Conservation (phyloP, 306 rosid species). For the Astragalus membranaceus region DNA sequence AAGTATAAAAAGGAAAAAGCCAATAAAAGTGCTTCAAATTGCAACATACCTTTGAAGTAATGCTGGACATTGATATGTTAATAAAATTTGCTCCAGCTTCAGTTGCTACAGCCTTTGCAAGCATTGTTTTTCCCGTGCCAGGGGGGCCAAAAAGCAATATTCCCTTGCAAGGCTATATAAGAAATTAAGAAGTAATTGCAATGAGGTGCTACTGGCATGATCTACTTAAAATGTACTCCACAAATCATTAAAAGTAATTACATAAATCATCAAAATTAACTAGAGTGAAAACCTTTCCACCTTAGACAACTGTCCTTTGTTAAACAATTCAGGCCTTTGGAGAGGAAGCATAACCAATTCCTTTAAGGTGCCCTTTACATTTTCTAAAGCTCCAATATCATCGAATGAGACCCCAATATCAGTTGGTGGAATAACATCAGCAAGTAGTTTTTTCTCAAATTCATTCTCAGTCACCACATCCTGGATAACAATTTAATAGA, state of each 20-base stretch:
- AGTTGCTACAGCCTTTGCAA: slow-evolving; percentile 98
- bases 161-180: slow-evolving; percentile 92
- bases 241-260: neutral
- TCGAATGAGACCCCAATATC: slow-evolving; percentile 95
- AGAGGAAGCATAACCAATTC: slow-evolving; percentile 99
- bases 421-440: slow-evolving; percentile 89
- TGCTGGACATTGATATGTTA: slow-evolving; percentile 93
- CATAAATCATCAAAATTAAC: neutral
- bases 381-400: slow-evolving; percentile 96
- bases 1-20: neutral
- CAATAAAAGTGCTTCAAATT: neutral
- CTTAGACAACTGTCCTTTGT: slow-evolving; percentile 95
- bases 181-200: neutral
- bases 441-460: slow-evolving; percentile 93
- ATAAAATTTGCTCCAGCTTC: slow-evolving; percentile 99
- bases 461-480: slow-evolving; percentile 96
- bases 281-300: slow-evolving; percentile 27
- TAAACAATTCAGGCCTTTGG: slow-evolving; percentile 90
- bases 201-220: neutral
- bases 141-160: slow-evolving; percentile 97
- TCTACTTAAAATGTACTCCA: slow-evolving; percentile 9
- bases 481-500: slow-evolving; percentile 33
- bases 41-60: slow-evolving; percentile 75
- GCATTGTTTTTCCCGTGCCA: slow-evolving; percentile 97
- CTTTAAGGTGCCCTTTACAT: slow-evolving; percentile 92